Base-by-base conservation (phyloP, 164 flowering plant genomes). In the Umbellularia californica region DNA sequence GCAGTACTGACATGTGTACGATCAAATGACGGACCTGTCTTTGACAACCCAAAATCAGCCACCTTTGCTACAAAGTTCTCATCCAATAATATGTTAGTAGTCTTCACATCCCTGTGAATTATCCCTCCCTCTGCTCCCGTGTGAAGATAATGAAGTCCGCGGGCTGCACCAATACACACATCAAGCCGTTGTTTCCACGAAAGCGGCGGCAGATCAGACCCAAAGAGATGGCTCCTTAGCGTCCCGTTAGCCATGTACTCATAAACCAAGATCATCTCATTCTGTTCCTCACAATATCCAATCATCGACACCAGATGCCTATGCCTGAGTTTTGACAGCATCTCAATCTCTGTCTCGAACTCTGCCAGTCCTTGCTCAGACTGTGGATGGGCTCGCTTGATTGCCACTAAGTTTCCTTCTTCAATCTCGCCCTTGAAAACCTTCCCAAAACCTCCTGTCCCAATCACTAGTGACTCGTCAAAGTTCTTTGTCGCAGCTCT, bases 221-320 rank as follows among this genome's bases (percentile, higher is more conserved):
- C 91, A 69, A 84, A 88, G 9, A 90, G 89, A 81, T 90, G 94
- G 69, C 84, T 82, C 77, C 94, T 79, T 14, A 90, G 86, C 7
- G 92, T 90, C 50, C 94, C 94, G 74, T 88, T 87, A 24, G 88
- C 92, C 94, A 90, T 90, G 72, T 86, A 87, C 75, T 90, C 94
- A 65, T 90, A 90, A 30, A 90, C 91, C 82, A 90, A 82, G 72
- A 90, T 89, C 94, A 90, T 89, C 77, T 90, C 94, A 55, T 81
- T 82, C 41, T 86, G 84, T 73, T 90, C 94, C 25, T 90, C 92
- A 65, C 94, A 90, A 77, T 81, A 90, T 7, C 94, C 94, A 72
- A 90, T 88, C 86, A 90, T 71, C 33, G 90, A 87, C 47, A 90
- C 94, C 75, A 90, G 79, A 79, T 90, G 94, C 75, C 91, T 75